Conservation (phyloP, 176 grass and related monocot species). For the Neostapfia colusana region DNA sequence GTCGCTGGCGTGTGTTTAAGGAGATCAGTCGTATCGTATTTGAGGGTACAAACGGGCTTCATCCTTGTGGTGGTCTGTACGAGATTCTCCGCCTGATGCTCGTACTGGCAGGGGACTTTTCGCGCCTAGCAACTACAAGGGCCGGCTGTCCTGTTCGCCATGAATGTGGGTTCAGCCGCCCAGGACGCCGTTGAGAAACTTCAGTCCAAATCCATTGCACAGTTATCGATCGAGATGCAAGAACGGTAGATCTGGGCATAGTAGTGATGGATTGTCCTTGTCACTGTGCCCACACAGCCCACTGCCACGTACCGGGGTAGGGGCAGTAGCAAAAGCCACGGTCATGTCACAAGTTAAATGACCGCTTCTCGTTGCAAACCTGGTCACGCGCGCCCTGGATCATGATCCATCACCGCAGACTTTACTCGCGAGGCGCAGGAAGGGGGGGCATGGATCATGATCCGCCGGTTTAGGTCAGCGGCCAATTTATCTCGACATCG, state of each 20-base stretch:
- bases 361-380: neutral
- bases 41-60: neutral
- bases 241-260: constrained; percentile 28
- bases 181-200: neutral
- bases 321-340: no score
- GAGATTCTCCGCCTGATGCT: neutral
- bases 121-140: constrained; percentile 7
- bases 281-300: neutral
- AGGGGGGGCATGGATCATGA: neutral
- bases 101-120: neutral
- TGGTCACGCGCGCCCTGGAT: neutral
- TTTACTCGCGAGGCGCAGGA: neutral
- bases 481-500: neutral
- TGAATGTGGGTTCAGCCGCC: constrained; percentile 9
- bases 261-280: neutral
- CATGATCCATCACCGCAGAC: neutral
- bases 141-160: neutral
- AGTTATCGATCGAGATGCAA: no score
- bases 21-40: neutral
- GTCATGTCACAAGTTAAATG: neutral
- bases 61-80: neutral
- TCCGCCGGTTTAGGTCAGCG: neutral
- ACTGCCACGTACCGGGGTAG: neutral
- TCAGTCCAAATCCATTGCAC: constrained; percentile 28
- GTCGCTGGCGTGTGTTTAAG: neutral